These are phyloP conservation scores for Ascochyta clinopodiicola DNA, from an alignment of 2,329 filamentous ascomycete genomes.

Conservation along the genomic window DNA sequence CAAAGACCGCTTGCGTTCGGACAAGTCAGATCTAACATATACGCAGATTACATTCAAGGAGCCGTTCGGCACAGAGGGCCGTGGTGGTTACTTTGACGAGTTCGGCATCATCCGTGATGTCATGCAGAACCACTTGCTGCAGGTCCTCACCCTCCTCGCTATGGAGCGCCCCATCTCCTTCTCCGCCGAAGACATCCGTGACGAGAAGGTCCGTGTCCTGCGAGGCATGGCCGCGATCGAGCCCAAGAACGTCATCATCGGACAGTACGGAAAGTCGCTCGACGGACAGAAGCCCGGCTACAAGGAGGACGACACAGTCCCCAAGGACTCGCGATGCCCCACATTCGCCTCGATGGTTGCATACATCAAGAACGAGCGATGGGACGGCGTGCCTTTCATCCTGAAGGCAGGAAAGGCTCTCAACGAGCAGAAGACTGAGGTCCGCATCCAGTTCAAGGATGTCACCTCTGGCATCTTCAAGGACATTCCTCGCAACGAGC, in stretches of 20 bases:
- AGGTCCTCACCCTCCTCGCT: constrained; percentile 92
- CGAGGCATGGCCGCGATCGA: constrained; percentile 93
- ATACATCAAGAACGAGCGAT: constrained; percentile 99
- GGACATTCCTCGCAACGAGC: constrained; percentile 98
- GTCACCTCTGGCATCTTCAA: constrained; percentile 99
- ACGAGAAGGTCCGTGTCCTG: constrained; percentile 97
- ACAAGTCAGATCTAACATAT: constrained; percentile 17
- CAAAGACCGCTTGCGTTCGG: constrained; percentile 3
- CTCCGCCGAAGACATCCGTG: constrained; percentile 96
- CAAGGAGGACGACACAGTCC: constrained; percentile 98
- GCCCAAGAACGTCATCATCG: constrained; percentile 99
- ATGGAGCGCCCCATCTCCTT: constrained; percentile 99
- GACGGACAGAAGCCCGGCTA: constrained; percentile 97
- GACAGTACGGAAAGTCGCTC: constrained; percentile 94
- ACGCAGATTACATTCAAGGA: constrained; percentile 93
- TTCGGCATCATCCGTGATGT: constrained; percentile 99
- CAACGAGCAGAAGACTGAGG: constrained; percentile 99
- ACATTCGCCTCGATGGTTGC: constrained; percentile 97
- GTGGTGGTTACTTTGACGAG: constrained; percentile 98
- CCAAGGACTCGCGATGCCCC: constrained; percentile 94
- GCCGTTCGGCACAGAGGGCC: constrained; percentile 96
- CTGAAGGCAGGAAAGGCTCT: constrained; percentile 98
- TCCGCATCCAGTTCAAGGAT: constrained; percentile 99
- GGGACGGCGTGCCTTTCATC: constrained; percentile 99
- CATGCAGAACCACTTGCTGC: constrained; percentile 99